phyloP scores from a whole-genome alignment of 139 green algal genomes.

The Pedinophyceae sp. region DNA sequence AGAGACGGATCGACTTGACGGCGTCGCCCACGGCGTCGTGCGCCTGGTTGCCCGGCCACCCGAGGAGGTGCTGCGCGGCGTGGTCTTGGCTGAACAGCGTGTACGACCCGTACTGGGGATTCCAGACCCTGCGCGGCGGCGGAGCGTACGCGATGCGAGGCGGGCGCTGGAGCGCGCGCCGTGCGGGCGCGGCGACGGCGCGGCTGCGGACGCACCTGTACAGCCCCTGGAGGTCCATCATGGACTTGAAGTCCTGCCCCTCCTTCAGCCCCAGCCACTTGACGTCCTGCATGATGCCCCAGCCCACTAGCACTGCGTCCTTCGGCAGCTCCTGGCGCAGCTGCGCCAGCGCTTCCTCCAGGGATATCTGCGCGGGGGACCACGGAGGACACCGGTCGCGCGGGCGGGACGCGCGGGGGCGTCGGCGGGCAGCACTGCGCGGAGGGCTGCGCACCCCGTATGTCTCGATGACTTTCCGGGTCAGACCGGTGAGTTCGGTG shows the following conservation, averaged over 20 bases:
- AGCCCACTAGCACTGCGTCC: constrained; percentile 55
- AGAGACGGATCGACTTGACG: constrained; percentile 73
- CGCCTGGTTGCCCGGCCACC: constrained; percentile 18
- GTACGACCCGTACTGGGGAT: constrained; percentile 8
- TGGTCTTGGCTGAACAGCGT: constrained; percentile 55
- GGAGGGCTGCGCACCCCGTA: neutral
- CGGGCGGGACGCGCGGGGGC: no score
- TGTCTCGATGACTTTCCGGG: neutral
- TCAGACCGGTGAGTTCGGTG: constrained; percentile 51
- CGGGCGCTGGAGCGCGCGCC: neutral
- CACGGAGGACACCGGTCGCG: no score
- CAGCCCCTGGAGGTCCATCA: constrained; percentile 46
- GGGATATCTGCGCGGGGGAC: no score
- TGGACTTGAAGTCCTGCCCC: constrained; percentile 47
- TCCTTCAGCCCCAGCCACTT: constrained; percentile 68
- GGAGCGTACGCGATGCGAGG: neutral
- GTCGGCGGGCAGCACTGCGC: no score
- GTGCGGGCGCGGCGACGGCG: constrained; percentile 22
- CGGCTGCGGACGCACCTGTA: constrained; percentile 2
- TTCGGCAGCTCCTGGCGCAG: constrained; percentile 36
- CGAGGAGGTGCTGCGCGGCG: constrained; percentile 52
- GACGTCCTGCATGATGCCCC: constrained; percentile 77
- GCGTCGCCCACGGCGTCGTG: constrained; percentile 63
- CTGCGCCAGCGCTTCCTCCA: constrained; percentile 37
- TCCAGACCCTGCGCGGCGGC: no score